Conservation (phyloP, 495 filamentous ascomycete genomes). For the Thermothielavioides terrestris region DNA sequence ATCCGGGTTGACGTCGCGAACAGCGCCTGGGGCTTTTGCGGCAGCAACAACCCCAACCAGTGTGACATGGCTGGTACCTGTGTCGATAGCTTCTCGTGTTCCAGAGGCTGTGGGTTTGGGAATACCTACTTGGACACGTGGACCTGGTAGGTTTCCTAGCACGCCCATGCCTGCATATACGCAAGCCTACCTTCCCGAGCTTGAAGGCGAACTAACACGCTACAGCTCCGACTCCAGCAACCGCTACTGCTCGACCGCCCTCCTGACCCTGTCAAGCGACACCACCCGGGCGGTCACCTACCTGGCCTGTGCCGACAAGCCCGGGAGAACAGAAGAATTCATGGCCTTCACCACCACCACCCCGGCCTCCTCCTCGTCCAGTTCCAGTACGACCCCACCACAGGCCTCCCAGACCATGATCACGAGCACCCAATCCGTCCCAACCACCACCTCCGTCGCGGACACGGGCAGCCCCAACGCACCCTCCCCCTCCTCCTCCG, state of each 20-base stretch:
- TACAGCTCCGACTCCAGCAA: constrained; percentile 5
- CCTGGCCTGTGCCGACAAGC: constrained; percentile 11
- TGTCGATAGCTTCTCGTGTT: constrained; percentile 13
- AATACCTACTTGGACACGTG: constrained; percentile 8
- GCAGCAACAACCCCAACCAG: constrained; percentile 4
- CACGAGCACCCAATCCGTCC: background rate
- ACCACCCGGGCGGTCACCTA: constrained; percentile 7
- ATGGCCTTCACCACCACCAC: constrained; percentile 4
- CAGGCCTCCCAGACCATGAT: background rate
- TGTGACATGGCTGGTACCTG: constrained; percentile 19
- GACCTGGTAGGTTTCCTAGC: constrained; percentile 14
- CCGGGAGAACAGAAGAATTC: constrained; percentile 8
- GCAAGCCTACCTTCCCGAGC: too few species aligned
- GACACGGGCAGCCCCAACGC: background rate
- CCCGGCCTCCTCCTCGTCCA: background rate
- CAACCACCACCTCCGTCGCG: background rate
- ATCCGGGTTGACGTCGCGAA: constrained; percentile 12
- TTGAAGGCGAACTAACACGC: background rate
- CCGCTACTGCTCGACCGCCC: constrained; percentile 17
- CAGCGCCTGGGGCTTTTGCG: constrained; percentile 18
- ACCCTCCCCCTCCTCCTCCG: background rate
- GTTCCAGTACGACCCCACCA: background rate
- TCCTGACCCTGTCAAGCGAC: constrained; percentile 12
- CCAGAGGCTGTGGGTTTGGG: constrained; percentile 4
- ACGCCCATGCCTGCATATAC: too few species aligned